Conservation (phyloP, 306 rosid genomes). For the Spatholobus suberectus region DNA sequence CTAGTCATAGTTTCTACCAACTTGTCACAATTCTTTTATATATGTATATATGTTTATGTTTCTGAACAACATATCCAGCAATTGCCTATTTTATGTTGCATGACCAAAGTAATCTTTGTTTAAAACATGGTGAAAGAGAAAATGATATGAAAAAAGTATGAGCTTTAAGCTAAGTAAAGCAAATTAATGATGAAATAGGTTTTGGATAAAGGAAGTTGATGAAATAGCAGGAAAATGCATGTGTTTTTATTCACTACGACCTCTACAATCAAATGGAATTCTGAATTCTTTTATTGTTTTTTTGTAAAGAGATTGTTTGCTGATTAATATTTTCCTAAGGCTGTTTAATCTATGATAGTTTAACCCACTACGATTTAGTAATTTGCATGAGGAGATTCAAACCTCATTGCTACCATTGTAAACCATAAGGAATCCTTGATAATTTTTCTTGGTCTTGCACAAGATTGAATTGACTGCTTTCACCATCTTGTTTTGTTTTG, state of each 20-base stretch:
- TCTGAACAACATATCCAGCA: background rate
- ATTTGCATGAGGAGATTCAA: too few species aligned
- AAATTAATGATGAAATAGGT: constrained; percentile 43
- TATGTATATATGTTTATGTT: background rate
- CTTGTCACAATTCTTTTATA: too few species aligned
- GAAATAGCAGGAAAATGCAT: too few species aligned
- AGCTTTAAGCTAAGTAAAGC: too few species aligned
- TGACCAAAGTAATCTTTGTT: background rate
- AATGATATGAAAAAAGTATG: background rate
- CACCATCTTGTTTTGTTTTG: constrained; percentile 3
- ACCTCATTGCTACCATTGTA: too few species aligned
- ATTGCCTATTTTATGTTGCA: background rate
- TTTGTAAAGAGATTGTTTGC: background rate
- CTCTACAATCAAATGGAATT: background rate
- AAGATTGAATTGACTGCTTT: background rate
- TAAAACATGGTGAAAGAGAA: constrained; percentile 11
- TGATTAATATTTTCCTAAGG: background rate
- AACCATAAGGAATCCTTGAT: too few species aligned
- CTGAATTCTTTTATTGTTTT: background rate
- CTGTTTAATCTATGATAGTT: background rate
- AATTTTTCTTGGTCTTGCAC: background rate
- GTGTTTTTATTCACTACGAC: background rate
- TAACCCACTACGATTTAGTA: too few species aligned
- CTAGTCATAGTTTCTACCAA: background rate
- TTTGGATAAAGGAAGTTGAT: too few species aligned